These are phyloP conservation scores for Alternaria sp. DNA, from an alignment of 2,329 filamentous ascomycete species.

Conservation along the genomic window DNA sequence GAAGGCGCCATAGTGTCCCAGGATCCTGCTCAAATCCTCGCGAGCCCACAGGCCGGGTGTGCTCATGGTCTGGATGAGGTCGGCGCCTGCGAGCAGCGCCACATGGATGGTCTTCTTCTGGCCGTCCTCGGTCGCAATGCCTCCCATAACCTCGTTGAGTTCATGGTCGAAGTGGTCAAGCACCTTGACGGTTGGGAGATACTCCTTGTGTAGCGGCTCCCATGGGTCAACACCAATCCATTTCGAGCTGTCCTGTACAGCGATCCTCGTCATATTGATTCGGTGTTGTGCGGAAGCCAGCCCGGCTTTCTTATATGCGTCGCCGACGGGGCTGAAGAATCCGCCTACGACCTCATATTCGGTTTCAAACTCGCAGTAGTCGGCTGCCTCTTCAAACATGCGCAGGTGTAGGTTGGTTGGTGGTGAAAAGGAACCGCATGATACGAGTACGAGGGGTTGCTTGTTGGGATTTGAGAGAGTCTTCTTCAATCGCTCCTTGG, in stretches of 20 bases:
- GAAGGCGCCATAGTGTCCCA: slow-evolving; percentile 83
- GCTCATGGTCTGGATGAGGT: slow-evolving; percentile 62
- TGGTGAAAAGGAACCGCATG: slow-evolving; percentile 76
- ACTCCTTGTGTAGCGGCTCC: slow-evolving; percentile 85
- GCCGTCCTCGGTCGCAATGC: slow-evolving; percentile 74
- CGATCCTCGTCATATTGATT: slow-evolving; percentile 87
- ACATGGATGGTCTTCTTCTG: slow-evolving; percentile 74
- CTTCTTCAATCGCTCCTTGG: slow-evolving; percentile 65
- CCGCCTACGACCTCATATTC: slow-evolving; percentile 87
- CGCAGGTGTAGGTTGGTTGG: slow-evolving; percentile 79
- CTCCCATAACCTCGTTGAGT: slow-evolving; percentile 80
- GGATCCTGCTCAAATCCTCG: slow-evolving; percentile 85
- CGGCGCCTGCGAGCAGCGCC: slow-evolving; percentile 77
- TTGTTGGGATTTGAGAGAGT: slow-evolving; percentile 64
- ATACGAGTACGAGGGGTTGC: slow-evolving; percentile 72
- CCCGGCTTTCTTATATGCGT: slow-evolving; percentile 81
- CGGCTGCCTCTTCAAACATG: slow-evolving; percentile 88
- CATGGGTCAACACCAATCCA: slow-evolving; percentile 54
- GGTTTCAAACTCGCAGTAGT: slow-evolving; percentile 74
- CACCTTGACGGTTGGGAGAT: slow-evolving; percentile 87
- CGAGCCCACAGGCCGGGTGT: slow-evolving; percentile 76
- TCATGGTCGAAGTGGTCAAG: slow-evolving; percentile 91
- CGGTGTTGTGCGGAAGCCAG: slow-evolving; percentile 76
- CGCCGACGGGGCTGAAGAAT: slow-evolving; percentile 80
- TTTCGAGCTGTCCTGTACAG: slow-evolving; percentile 70